A percentile compares a stretch with the other conserved stretches of the same genome.
These are phyloP conservation scores for peach (Prunus persica) DNA, from an alignment of 306 rosid genomes.

Conservation along the genomic window DNA sequence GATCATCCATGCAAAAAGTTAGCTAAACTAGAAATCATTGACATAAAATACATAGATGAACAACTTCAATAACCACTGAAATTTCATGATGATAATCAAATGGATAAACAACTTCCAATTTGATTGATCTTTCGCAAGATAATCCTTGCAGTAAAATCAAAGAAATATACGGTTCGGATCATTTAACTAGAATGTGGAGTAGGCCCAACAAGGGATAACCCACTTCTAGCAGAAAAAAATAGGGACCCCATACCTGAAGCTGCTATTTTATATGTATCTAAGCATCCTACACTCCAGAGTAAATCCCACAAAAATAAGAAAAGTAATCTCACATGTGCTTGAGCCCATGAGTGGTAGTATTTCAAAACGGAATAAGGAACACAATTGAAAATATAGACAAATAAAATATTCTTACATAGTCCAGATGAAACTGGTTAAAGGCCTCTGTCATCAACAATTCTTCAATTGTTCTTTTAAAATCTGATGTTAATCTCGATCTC, in stretches of 20 bases:
- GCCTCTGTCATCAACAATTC: slow-evolving; percentile 45
- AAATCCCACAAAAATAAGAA: neutral
- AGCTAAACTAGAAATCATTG: no score
- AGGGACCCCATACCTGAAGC: neutral
- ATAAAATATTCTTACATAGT: slow-evolving; percentile 42
- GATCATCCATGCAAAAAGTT: no score
- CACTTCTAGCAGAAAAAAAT: neutral
- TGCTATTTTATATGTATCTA: neutral
- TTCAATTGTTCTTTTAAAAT: slow-evolving; percentile 49
- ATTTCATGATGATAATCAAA: no score
- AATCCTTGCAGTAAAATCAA: neutral
- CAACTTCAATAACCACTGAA: no score
- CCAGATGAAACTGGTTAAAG: slow-evolving; percentile 33
- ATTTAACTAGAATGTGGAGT: neutral
- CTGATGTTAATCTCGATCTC: slow-evolving; percentile 56
- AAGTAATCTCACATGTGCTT: neutral
- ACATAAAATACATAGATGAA: no score
- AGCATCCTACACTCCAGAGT: neutral
- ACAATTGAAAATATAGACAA: slow-evolving; percentile 1
- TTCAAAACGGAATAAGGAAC: neutral
- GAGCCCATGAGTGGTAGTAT: neutral
- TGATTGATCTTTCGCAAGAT: neutral
- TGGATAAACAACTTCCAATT: neutral
- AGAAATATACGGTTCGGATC: neutral
- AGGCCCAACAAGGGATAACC: neutral